Base-by-base conservation (phyloP, 768 basidiomycete species). In the Gautieria morchelliformis region DNA sequence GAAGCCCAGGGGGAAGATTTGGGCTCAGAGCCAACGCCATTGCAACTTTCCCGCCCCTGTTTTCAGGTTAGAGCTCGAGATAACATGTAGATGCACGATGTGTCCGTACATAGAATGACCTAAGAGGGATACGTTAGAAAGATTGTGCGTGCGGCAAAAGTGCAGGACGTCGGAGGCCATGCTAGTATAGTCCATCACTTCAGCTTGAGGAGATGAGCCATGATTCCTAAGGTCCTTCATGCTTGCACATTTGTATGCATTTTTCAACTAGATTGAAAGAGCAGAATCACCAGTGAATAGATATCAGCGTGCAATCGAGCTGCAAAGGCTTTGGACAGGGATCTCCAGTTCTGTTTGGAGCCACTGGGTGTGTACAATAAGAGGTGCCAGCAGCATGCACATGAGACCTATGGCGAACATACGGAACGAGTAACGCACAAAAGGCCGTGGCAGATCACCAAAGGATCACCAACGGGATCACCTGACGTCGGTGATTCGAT, bases 331-430 rank as follows among this genome's bases (percentile, higher is more conserved):
- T 88, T 90, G 6, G 87, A 80, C 5, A 95, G 74, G 0, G 89
- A 88, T 5, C 79, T 73, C 90, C 91, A 96, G 67, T 95, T 95
- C 58, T 92, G 81, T 66, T 93, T 93, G 40, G 85, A 90, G 0
- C 91, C 92, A 62, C 89, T 93, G 63, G 32, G 35, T 30, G 9
- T 10, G 9, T 37, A 37, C 35, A 37, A 35, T n/a, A n/a, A 27
- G 27, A 2, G 27, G 27, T 5, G 5, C 27, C 2, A 5, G 27
- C 2, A 27, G 5, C 5, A 27, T 27, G 5, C 27, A 27, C 27
- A 27, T 27, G 27, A 37, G 14, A 9, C 35, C 35, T 37, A 37
- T 14, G 35, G 14, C 14, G 35, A 37, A 14, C 2, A 14, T 5
- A 32, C 7, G 33, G 7, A 12, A 41, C 32, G 27, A 8, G 32